A percentile compares a stretch with the other conserved stretches of the same genome.
phyloP scores from a whole-genome alignment of 257 asterid genomes.

The Solanum medicagineum region DNA sequence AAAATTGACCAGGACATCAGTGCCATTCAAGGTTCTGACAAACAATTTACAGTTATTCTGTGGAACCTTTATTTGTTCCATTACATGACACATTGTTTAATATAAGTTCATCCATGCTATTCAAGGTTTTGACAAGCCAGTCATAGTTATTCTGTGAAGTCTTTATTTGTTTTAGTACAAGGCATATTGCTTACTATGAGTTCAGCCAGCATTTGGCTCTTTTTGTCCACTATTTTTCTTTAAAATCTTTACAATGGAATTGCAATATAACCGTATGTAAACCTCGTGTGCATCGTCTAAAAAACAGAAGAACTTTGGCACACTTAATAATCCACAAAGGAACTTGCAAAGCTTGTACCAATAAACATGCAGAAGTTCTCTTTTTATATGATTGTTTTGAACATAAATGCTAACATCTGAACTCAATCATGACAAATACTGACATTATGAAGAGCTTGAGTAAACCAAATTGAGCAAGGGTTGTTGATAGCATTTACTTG shows the following conservation, averaged over 20 bases:
- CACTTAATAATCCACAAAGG: neutral
- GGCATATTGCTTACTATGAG: neutral
- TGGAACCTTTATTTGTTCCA: neutral
- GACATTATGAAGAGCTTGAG: neutral
- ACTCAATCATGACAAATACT: neutral
- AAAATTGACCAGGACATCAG: slow-evolving; percentile 77
- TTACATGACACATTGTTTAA: neutral
- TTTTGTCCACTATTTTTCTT: neutral
- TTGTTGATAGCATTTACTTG: neutral
- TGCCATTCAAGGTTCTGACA: slow-evolving; percentile 63
- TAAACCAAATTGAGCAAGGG: neutral
- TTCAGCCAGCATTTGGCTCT: neutral
- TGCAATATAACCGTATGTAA: neutral
- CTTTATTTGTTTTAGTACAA: neutral
- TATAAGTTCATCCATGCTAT: slow-evolving; percentile 27
- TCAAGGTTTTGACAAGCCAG: slow-evolving; percentile 40
- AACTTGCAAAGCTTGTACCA: neutral
- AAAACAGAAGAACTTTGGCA: neutral
- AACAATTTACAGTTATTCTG: neutral
- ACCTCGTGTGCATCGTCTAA: neutral
- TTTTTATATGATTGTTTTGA: neutral
- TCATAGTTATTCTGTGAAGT: neutral
- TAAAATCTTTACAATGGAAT: neutral
- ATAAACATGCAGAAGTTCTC: neutral
- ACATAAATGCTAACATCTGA: neutral